Conservation (phyloP, 176 grass and related monocot genomes). For the Triticum monococcum region DNA sequence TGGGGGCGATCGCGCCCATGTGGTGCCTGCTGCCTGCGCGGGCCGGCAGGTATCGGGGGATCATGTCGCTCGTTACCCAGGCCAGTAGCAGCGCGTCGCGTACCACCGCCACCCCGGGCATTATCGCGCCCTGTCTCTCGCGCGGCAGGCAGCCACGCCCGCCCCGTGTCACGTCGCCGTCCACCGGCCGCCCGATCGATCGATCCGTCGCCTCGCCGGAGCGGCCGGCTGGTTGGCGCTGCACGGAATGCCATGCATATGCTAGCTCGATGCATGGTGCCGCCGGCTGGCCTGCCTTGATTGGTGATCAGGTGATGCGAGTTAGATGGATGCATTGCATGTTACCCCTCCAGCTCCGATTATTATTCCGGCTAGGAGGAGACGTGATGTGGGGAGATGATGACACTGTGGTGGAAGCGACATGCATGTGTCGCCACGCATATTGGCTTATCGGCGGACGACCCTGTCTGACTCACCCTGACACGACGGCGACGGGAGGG, state of each 20-base stretch:
- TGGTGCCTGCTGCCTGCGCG: not conserved
- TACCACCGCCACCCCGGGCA: not conserved
- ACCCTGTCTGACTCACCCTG: not conserved
- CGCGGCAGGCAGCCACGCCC: slow-evolving; percentile 25
- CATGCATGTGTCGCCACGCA: not conserved
- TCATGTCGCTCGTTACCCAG: slow-evolving; percentile 24
- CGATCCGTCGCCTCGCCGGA: not conserved
- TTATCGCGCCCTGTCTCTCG: slow-evolving; percentile 24
- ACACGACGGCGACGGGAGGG: slow-evolving; percentile 2
- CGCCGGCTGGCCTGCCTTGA: not conserved
- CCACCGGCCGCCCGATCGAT: not conserved
- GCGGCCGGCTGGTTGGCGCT: not conserved
- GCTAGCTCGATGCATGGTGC: not conserved
- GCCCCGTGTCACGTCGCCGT: not conserved
- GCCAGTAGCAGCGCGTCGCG: not conserved
- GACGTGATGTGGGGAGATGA: not conserved
- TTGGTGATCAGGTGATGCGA: not conserved
- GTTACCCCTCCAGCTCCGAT: not conserved
- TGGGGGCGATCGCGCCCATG: not conserved
- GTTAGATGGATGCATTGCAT: not conserved
- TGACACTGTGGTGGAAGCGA: not conserved
- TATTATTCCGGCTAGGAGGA: slow-evolving; percentile 6
- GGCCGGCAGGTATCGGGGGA: slow-evolving; percentile 26
- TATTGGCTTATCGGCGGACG: not conserved
- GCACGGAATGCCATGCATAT: not conserved